Evolutionary conservation across 495 filamentous ascomycete species (phyloP).

Genomic region (Hypoxylon perforatum): DNA sequence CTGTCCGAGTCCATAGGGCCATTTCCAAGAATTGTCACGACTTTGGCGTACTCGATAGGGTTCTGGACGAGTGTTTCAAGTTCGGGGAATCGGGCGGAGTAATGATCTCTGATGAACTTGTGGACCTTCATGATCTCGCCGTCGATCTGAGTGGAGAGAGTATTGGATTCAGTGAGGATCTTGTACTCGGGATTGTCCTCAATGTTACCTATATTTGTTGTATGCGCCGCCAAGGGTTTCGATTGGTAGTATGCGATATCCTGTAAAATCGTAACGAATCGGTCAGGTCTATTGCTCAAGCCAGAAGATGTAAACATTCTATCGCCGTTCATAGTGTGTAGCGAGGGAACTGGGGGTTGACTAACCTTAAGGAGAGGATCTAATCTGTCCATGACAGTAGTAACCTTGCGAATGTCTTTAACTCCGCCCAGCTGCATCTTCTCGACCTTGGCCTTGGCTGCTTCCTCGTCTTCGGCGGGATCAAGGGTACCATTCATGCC

Average conservation of each 20-base stretch:
- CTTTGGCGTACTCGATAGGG: constrained; percentile 94
- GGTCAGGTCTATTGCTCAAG: constrained; percentile 68
- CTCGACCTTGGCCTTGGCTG: constrained; percentile 77
- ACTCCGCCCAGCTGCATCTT: constrained; percentile 80
- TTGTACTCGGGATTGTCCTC: constrained; percentile 91
- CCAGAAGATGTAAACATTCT: constrained; percentile 61
- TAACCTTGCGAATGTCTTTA: constrained; percentile 79
- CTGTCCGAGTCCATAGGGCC: constrained; percentile 85
- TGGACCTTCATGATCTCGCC: constrained; percentile 93
- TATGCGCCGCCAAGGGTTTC: constrained; percentile 71
- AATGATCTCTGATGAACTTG: constrained; percentile 95
- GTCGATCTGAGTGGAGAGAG: constrained; percentile 87
- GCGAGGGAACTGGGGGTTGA: constrained; percentile 34
- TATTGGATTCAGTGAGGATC: constrained; percentile 83
- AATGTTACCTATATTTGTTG: constrained; percentile 73
- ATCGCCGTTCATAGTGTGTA: constrained; percentile 38
- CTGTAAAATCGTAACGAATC: constrained; percentile 63
- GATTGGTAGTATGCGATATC: constrained; percentile 80
- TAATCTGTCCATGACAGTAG: constrained; percentile 78
- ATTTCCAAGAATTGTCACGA: constrained; percentile 92
- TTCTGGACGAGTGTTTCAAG: constrained; percentile 94
- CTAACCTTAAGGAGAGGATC: constrained; percentile 82
- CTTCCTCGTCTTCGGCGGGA: constrained; percentile 70
- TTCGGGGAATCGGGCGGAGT: constrained; percentile 92
- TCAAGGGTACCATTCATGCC: constrained; percentile 57